phyloP scores from a whole-genome alignment of 1,284 basidiomycete species.

The Cryptococcus sp. region DNA sequence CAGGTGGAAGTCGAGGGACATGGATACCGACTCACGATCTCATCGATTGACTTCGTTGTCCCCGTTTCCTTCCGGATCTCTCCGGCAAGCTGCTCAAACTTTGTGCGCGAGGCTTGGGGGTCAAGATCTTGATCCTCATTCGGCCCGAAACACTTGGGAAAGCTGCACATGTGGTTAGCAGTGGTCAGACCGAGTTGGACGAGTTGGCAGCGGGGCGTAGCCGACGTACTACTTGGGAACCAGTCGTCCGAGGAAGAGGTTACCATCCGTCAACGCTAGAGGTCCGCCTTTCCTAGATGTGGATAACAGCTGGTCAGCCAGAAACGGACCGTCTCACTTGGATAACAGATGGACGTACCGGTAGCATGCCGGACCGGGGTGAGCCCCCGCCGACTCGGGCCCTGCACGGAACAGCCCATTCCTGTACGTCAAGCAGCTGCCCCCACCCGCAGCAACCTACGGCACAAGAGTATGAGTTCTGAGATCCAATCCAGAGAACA shows the following conservation, averaged over 20 bases:
- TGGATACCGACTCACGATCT: conserved; percentile 63
- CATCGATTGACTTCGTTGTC: conserved; percentile 66
- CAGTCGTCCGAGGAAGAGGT: conserved; percentile 77
- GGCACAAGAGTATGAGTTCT: neutral
- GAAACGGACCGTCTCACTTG: neutral
- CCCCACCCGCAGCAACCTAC: conserved; percentile 69
- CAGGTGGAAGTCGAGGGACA: neutral
- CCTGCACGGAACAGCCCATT: conserved; percentile 81
- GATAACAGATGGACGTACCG: conserved; percentile 51
- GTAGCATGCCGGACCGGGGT: conserved; percentile 80
- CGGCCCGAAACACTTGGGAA: conserved; percentile 84
- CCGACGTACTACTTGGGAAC: conserved; percentile 60
- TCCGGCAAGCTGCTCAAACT: conserved; percentile 64
- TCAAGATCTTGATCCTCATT: conserved; percentile 79
- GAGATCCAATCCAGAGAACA: neutral
- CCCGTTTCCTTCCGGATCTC: conserved; percentile 66
- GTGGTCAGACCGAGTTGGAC: no score
- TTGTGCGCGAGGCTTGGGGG: conserved; percentile 59
- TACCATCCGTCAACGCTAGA: conserved; percentile 81
- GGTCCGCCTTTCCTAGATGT: conserved; percentile 79
- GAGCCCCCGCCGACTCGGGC: conserved; percentile 71
- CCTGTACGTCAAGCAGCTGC: conserved; percentile 72
- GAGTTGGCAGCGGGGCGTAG: no score
- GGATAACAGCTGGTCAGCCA: neutral
- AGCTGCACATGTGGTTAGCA: conserved; percentile 38